Percentiles rank a stretch among this genome's conserved stretches.
phyloP scores from a whole-genome alignment of 495 filamentous ascomycete species.

The Ramalina intermedia region DNA sequence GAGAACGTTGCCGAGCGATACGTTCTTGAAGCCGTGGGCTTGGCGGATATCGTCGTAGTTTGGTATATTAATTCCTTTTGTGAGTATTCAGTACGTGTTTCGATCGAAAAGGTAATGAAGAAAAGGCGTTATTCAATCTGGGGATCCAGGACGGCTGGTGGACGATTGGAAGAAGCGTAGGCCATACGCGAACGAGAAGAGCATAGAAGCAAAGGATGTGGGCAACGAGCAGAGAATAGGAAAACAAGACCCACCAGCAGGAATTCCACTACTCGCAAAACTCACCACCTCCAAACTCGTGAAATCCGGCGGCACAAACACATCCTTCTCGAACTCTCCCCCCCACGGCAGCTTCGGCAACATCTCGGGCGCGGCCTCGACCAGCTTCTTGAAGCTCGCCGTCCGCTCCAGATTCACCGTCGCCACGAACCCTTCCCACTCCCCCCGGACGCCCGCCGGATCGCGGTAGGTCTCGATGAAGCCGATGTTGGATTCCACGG shows the following conservation, averaged over 20 bases:
- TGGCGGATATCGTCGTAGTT: conserved; percentile 95
- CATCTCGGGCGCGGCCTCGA: conserved; percentile 62
- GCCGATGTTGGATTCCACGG: conserved; percentile 80
- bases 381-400: conserved; percentile 72
- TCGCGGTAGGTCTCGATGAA: conserved; percentile 97
- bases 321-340: conserved; percentile 85
- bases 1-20: conserved; percentile 80
- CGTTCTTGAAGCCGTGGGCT: conserved; percentile 95
- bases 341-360: conserved; percentile 84
- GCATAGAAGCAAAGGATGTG: too few species aligned
- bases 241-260: conserved; percentile 25
- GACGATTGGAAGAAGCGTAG: too few species aligned
- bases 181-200: too few species aligned
- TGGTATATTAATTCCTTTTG: conserved; percentile 42
- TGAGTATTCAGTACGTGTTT: too few species aligned
- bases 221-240: too few species aligned
- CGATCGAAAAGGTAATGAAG: too few species aligned
- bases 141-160: too few species aligned
- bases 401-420: conserved; percentile 76
- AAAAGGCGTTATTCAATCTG: too few species aligned
- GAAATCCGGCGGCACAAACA: conserved; percentile 87
- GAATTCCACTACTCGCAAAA: conserved; percentile 68
- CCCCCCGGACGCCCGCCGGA: conserved; percentile 80
- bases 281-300: conserved; percentile 68
- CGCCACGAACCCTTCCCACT: conserved; percentile 79